Evolutionary conservation across 352 stramenopile species (phyloP).

Genomic region (Discostella stelligera): DNA sequence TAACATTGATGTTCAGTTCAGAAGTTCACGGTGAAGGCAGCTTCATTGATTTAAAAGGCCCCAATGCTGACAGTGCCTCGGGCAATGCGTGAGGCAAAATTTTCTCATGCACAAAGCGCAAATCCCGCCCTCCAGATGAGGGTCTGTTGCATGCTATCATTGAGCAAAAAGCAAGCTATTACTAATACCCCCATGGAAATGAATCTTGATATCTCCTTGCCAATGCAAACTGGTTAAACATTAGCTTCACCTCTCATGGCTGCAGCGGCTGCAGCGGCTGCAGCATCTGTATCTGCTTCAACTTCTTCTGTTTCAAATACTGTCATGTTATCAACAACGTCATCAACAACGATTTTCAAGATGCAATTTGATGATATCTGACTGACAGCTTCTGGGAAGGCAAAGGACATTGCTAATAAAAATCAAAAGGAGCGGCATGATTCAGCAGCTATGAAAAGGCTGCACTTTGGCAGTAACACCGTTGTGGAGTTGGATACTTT

Average conservation of each 20-base stretch:
- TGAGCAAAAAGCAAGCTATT: not conserved
- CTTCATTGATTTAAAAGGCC: not conserved
- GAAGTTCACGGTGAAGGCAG: not conserved
- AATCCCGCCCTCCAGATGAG: not conserved
- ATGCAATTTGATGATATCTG: not conserved
- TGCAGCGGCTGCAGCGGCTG: no score
- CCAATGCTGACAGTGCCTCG: not conserved
- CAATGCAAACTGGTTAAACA: not conserved
- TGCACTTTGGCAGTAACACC: not conserved
- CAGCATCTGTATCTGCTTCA: not conserved
- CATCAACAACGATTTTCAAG: not conserved
- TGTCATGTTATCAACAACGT: not conserved
- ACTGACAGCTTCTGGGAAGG: not conserved
- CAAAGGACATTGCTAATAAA: not conserved
- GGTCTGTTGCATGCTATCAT: not conserved
- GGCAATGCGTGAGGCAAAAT: not conserved
- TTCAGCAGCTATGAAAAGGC: not conserved
- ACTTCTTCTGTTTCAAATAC: no score
- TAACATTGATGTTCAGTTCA: no score
- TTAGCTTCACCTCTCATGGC: not conserved
- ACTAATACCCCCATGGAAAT: not conserved
- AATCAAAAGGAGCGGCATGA: no score
- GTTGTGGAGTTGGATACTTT: conserved; percentile 1
- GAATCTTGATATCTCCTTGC: not conserved
- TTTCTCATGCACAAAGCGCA: not conserved